Evolutionary conservation across 179 eudicot species (phyloP).

Genomic region (Pouteria campechiana): DNA sequence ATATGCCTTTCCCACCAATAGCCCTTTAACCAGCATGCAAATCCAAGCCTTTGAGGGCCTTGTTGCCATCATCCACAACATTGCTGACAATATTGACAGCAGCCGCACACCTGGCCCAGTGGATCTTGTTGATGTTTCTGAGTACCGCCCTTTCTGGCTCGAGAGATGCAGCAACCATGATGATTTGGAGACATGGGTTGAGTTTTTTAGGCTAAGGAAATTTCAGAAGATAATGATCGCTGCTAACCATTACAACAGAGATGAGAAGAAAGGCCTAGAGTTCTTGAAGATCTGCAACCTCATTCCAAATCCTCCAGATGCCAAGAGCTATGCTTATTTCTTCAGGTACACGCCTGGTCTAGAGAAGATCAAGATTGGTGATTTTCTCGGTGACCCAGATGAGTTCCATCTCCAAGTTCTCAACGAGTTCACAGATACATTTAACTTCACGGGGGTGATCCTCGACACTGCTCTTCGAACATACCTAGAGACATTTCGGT

Average conservation of each 20-base stretch:
- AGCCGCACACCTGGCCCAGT: slow-evolving; percentile 55
- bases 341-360: slow-evolving; percentile 66
- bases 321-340: slow-evolving; percentile 60
- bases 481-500: slow-evolving; percentile 64
- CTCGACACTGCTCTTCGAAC: slow-evolving; percentile 75
- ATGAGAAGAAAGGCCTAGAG: slow-evolving; percentile 82
- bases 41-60: slow-evolving; percentile 93
- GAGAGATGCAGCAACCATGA: slow-evolving; percentile 28
- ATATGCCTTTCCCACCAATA: slow-evolving; percentile 57
- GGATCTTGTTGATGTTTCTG: slow-evolving; percentile 48
- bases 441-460: slow-evolving; percentile 63
- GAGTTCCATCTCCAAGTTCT: slow-evolving; percentile 69
- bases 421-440: slow-evolving; percentile 60
- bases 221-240: slow-evolving; percentile 65
- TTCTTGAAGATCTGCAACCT: slow-evolving; percentile 48
- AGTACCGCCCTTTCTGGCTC: slow-evolving; percentile 73
- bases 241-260: slow-evolving; percentile 77
- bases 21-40: slow-evolving; percentile 52
- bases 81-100: slow-evolving; percentile 62
- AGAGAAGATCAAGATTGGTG: slow-evolving; percentile 74
- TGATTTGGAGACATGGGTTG: slow-evolving; percentile 52
- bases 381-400: slow-evolving; percentile 85
- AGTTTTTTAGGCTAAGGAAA: slow-evolving; percentile 41
- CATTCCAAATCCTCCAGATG: slow-evolving; percentile 72
- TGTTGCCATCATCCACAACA: slow-evolving; percentile 53